Conservation (phyloP, 208 protist species). For the Entamoeba moshkovskii region DNA sequence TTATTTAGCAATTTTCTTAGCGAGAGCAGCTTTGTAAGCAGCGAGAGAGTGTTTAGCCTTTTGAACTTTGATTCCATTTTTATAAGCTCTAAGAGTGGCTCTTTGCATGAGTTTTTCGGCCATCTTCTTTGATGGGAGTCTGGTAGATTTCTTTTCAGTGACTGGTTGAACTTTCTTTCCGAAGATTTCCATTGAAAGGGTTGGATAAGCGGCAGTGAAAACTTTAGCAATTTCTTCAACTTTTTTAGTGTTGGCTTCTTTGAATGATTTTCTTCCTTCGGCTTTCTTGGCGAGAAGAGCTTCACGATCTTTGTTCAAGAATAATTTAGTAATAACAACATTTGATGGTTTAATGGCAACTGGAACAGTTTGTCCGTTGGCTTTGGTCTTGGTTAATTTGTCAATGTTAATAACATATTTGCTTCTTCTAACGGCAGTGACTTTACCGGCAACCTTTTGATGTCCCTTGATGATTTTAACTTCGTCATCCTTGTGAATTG, state of each 20-base stretch:
- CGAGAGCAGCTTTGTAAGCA: not conserved
- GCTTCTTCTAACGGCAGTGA: conserved; percentile 84
- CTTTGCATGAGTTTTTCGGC: not conserved
- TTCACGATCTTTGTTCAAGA: conserved; percentile 91
- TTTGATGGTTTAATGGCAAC: conserved; percentile 86
- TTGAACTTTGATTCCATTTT: not conserved
- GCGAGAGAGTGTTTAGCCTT: not conserved
- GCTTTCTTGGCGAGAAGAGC: conserved; percentile 69
- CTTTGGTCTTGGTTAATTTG: conserved; percentile 82
- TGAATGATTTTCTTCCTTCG: conserved; percentile 64
- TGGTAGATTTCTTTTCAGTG: not conserved
- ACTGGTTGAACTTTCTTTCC: not conserved
- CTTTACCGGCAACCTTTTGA: conserved; percentile 86
- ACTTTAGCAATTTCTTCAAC: not conserved
- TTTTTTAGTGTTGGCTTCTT: conserved; percentile 23
- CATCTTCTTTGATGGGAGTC: not conserved
- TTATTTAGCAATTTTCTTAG: conserved; percentile 4
- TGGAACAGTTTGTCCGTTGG: conserved; percentile 36
- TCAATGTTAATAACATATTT: conserved; percentile 97
- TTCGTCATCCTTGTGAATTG: conserved; percentile 95
- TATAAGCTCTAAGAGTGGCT: not conserved
- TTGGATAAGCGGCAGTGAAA: not conserved
- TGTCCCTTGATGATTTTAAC: conserved; percentile 71
- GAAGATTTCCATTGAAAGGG: not conserved
- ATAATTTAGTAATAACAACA: conserved; percentile 93